These are phyloP conservation scores for Cudoniella acicularis DNA, from an alignment of 495 filamentous ascomycete species.

Conservation along the genomic window DNA sequence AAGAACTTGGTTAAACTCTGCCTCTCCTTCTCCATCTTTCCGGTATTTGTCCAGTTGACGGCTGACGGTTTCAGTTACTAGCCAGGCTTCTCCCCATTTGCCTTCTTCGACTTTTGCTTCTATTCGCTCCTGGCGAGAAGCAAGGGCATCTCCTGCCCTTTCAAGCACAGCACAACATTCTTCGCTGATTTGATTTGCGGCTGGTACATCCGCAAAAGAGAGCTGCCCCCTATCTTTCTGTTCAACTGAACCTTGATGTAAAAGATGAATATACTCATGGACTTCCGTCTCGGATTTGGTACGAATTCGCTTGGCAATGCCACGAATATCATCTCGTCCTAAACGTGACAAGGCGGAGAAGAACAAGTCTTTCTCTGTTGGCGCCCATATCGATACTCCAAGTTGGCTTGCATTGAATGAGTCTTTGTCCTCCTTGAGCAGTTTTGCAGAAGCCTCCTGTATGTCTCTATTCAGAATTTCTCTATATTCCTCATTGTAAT, in stretches of 20 bases:
- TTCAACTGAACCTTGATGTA: slow-evolving; percentile 47
- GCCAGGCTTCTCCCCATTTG: slow-evolving; percentile 46
- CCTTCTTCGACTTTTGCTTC: slow-evolving; percentile 52
- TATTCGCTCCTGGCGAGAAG: slow-evolving; percentile 49
- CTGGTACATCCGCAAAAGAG: slow-evolving; percentile 52
- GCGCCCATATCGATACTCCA: slow-evolving; percentile 66
- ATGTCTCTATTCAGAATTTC: slow-evolving; percentile 57
- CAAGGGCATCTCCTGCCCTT: slow-evolving; percentile 57
- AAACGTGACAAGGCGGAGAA: slow-evolving; percentile 61
- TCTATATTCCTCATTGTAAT: slow-evolving; percentile 52
- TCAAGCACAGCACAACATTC: slow-evolving; percentile 65
- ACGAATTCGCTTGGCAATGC: slow-evolving; percentile 59
- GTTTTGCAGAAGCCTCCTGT: slow-evolving; percentile 32
- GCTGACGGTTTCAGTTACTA: slow-evolving; percentile 45
- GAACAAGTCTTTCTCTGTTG: slow-evolving; percentile 63
- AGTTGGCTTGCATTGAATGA: slow-evolving; percentile 47
- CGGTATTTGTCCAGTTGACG: slow-evolving; percentile 32
- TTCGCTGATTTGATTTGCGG: slow-evolving; percentile 69
- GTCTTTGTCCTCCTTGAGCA: slow-evolving; percentile 20
- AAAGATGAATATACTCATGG: slow-evolving; percentile 57
- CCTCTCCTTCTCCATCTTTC: slow-evolving; percentile 28
- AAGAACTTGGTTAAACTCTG: slow-evolving; percentile 32
- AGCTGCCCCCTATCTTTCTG: slow-evolving; percentile 7
- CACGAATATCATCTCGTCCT: slow-evolving; percentile 54
- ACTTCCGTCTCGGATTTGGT: slow-evolving; percentile 77